Base-by-base conservation (phyloP, 805 yeast species). In the Pichia membranifaciens region DNA sequence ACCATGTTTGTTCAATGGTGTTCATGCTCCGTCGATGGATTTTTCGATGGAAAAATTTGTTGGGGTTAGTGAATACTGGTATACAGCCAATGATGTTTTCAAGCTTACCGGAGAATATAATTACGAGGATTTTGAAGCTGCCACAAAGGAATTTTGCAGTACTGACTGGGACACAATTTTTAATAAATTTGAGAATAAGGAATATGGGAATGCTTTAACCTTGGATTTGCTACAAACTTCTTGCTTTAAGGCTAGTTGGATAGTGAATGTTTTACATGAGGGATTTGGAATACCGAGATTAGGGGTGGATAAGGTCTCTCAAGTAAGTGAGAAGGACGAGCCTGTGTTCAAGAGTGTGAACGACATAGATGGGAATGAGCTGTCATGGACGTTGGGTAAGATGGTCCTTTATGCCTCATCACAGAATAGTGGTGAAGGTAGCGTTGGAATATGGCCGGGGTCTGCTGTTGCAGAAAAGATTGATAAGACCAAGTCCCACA, bases 1-100 rank as follows among this genome's bases (percentile, higher is more conserved):
- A 33, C 98, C 97, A 1, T 93, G 99, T 65, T 68, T 91, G 29
- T 93, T 93, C 63, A 89, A 90, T 65, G 99, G 98, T 29, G 88
- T 88, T 15, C 97, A 91, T 68, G 96, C 89, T 0, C 99, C 99
- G 4, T 77, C 74, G 28, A 79, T 93, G 51, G 88, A 90, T 66
- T 88, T 87, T 59, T 73, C 75, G 13, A 73, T 73, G 42, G 95
- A 88, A 58, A 84, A 80, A 58, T 90, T 93, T 65, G 84, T 93
- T 25, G 99, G 99, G 0, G 83, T 91, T 20, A 87, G 96, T 7
- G 99, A 93, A 65, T 93, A 88, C 68, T 93, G 98, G 97, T 91
- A 93, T 62, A 88, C 97, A 0, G 90, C 96, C 3, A 86, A 89
- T 58, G 98, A 91, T 60, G 78, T 91, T 4, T 90, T 90, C 62